Conservation (phyloP, 2,329 filamentous ascomycete species). For the Ceratocystis colombiana region DNA sequence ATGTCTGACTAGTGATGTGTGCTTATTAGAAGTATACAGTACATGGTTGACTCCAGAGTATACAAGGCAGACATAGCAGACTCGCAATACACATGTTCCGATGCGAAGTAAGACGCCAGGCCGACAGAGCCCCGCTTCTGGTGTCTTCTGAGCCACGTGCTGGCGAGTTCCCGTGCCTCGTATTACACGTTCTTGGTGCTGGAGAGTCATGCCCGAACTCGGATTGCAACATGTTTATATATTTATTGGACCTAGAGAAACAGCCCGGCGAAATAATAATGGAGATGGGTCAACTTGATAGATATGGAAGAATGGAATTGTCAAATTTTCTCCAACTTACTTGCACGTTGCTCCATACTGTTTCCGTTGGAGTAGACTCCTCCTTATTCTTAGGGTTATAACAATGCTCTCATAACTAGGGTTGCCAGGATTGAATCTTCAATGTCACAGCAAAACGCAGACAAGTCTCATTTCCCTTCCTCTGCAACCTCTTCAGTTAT, state of each 20-base stretch:
- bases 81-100: neutral
- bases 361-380: neutral
- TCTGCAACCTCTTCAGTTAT: neutral
- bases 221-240: neutral
- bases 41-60: neutral
- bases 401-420: neutral
- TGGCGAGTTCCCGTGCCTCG: neutral
- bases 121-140: too few species aligned
- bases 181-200: neutral
- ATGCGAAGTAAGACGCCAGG: neutral
- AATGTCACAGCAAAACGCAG: neutral
- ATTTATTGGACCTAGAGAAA: neutral
- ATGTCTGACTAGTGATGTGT: neutral
- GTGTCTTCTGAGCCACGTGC: neutral
- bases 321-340: neutral
- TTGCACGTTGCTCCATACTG: neutral
- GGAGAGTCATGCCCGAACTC: conserved; percentile 5
- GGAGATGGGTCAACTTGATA: neutral
- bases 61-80: neutral
- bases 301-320: neutral
- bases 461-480: neutral
- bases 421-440: neutral
- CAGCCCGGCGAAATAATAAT: neutral
- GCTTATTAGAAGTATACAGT: neutral
- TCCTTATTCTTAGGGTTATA: neutral